phyloP scores from a whole-genome alignment of 208 protist species.

The Trypanosoma grayi region DNA sequence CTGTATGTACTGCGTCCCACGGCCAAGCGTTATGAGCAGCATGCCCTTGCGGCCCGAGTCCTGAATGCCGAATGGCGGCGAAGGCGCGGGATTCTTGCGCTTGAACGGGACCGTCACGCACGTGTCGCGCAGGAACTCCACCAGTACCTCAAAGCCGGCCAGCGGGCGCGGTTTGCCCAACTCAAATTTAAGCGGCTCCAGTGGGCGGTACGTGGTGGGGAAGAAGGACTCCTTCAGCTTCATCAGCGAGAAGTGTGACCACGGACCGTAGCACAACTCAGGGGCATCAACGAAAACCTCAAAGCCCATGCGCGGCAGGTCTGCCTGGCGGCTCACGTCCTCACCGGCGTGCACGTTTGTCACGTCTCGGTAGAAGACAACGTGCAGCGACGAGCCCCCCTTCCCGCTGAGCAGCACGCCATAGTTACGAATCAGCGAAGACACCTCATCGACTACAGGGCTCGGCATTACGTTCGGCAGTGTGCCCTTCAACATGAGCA shows the following conservation, averaged over 20 bases:
- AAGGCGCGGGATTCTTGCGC: conserved; percentile 55
- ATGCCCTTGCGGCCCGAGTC: conserved; percentile 70
- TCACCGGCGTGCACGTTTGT: conserved; percentile 86
- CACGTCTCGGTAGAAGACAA: conserved; percentile 77
- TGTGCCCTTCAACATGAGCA: conserved; percentile 48
- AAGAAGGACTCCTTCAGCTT: conserved; percentile 80
- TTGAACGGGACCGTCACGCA: conserved; percentile 78
- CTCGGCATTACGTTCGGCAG: conserved; percentile 17
- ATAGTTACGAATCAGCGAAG: conserved; percentile 61
- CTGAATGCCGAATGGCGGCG: conserved; percentile 82
- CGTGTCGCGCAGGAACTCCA: conserved; percentile 72
- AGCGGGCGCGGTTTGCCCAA: conserved; percentile 66
- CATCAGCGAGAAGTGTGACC: conserved; percentile 80
- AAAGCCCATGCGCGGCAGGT: conserved; percentile 60
- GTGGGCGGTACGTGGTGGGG: conserved; percentile 66
- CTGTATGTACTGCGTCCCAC: conserved; percentile 82
- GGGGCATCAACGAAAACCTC: conserved; percentile 80
- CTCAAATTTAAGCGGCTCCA: conserved; percentile 61
- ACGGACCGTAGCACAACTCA: conserved; percentile 71
- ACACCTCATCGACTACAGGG: conserved; percentile 28
- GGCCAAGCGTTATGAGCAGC: conserved; percentile 53
- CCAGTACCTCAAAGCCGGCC: conserved; percentile 74
- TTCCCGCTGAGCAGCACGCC: conserved; percentile 67
- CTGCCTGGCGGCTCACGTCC: conserved; percentile 33
- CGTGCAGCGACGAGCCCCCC: conserved; percentile 59